Percentiles rank a stretch among this genome's conserved stretches.
Evolutionary conservation across 306 rosid species (phyloP).

Genomic region (Adenanthera pavonina): DNA sequence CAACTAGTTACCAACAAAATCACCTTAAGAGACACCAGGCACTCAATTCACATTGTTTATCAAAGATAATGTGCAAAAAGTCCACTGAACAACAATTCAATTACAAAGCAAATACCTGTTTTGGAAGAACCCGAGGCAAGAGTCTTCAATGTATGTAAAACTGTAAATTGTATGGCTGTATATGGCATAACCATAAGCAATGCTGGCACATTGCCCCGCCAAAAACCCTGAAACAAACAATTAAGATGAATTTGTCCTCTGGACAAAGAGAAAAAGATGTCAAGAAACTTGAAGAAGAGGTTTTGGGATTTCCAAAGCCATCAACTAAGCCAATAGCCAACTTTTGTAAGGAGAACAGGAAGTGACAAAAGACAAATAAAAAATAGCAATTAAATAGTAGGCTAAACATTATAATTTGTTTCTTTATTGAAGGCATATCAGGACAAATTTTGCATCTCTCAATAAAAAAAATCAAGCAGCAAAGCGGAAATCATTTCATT

Average conservation of each 20-base stretch:
- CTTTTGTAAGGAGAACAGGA: neutral
- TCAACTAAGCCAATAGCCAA: neutral
- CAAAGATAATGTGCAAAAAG: neutral
- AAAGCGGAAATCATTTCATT: neutral
- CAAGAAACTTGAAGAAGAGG: neutral
- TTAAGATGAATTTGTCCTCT: neutral
- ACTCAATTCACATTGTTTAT: neutral
- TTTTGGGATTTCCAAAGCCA: neutral
- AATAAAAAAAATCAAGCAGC: neutral
- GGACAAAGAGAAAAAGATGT: neutral
- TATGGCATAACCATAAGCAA: slow-evolving; percentile 99
- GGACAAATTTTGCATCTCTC: neutral
- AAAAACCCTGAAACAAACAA: slow-evolving; percentile 72
- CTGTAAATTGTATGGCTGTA: slow-evolving; percentile 92
- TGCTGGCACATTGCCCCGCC: slow-evolving; percentile 99
- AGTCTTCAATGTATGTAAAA: slow-evolving; percentile 80
- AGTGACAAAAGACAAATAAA: neutral
- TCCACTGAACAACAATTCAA: slow-evolving; percentile 17
- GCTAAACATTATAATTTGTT: neutral
- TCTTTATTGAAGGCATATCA: neutral
- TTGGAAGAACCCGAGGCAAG: slow-evolving; percentile 89
- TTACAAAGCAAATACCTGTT: slow-evolving; percentile 54
- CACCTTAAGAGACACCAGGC: neutral
- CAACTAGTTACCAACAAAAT: slow-evolving; percentile 25
- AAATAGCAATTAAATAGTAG: no score